Conservation (phyloP, 495 filamentous ascomycete genomes). For the Neurospora sp. region DNA sequence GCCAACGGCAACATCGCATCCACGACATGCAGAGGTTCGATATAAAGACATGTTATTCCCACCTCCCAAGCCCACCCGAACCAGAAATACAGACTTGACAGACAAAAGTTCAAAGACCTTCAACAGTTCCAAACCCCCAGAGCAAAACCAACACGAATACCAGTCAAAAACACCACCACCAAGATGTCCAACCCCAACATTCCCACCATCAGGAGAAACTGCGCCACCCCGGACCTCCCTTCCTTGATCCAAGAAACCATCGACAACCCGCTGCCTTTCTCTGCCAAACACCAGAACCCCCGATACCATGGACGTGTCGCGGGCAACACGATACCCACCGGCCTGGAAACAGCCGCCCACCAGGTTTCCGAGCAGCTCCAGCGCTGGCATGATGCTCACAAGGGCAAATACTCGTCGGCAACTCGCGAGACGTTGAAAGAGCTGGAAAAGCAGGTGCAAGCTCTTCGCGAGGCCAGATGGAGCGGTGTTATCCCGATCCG, state of each 20-base stretch:
- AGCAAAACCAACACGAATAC: background rate
- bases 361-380: background rate
- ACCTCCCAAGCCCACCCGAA: background rate
- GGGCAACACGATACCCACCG: background rate
- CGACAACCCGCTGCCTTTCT: background rate
- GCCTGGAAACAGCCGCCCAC: background rate
- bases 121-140: background rate
- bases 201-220: background rate
- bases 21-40: background rate
- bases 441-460: background rate
- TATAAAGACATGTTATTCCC: background rate
- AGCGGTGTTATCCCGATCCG: background rate
- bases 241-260: background rate
- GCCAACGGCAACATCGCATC: background rate
- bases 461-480: background rate
- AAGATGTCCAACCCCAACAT: background rate
- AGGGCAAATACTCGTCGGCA: background rate
- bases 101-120: background rate
- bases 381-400: background rate
- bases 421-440: background rate
- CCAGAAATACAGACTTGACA: background rate
- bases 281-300: background rate
- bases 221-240: background rate
- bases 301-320: background rate
- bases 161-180: background rate